These are phyloP conservation scores for Tetracentron sinense DNA, from an alignment of 164 flowering plant genomes.

Conservation along the genomic window DNA sequence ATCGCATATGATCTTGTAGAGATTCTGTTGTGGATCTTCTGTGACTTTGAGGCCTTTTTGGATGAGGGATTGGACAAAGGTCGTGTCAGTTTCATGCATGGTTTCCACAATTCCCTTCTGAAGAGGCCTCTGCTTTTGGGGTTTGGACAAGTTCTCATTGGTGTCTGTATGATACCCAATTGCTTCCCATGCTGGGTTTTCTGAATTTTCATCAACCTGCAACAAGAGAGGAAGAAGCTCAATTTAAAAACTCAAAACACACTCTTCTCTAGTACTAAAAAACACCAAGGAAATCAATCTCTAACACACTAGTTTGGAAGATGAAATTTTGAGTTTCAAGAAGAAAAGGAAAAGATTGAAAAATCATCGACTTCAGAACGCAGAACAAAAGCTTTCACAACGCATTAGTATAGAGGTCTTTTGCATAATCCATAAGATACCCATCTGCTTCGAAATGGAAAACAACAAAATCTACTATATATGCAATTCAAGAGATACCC, in stretches of 20 bases:
- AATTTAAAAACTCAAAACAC: not conserved
- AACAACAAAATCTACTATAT: no score
- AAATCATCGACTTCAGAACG: not conserved
- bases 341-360: no score
- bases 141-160: conserved; percentile 13
- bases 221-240: conserved; percentile 2
- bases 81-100: conserved; percentile 30
- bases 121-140: conserved; percentile 34
- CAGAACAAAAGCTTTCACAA: not conserved
- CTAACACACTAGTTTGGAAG: no score
- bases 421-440: not conserved
- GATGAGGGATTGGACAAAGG: conserved; percentile 33
- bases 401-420: not conserved
- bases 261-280: not conserved
- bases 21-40: conserved; percentile 19
- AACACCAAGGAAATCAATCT: not conserved
- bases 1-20: conserved; percentile 50
- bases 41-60: conserved; percentile 43
- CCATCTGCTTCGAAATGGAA: no score
- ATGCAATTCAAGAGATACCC: no score
- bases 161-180: conserved; percentile 37
- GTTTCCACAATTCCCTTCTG: conserved; percentile 52
- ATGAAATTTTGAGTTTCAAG: no score
- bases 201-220: conserved; percentile 44
- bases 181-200: conserved; percentile 52